Conservation (phyloP, 2,329 filamentous ascomycete species). For the Hypoxylon sp. region DNA sequence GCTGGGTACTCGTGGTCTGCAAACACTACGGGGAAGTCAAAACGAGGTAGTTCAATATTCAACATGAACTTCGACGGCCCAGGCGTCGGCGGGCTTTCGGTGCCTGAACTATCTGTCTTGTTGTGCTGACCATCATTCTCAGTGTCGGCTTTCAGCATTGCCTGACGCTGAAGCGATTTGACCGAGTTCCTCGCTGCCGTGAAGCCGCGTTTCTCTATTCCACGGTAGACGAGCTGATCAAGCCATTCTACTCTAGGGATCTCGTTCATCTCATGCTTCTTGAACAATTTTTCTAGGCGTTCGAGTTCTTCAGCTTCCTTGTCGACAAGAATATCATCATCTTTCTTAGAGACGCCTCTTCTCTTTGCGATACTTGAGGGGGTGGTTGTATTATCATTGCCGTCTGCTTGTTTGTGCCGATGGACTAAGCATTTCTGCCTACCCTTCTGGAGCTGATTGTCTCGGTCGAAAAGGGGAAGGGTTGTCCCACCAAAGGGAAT, state of each 20-base stretch:
- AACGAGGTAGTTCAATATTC: conserved; percentile 91
- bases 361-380: conserved; percentile 74
- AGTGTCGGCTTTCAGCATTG: conserved; percentile 50
- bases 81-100: conserved; percentile 61
- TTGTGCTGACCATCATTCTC: conserved; percentile 54
- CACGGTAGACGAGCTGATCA: conserved; percentile 92
- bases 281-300: conserved; percentile 88
- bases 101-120: conserved; percentile 48
- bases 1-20: conserved; percentile 92
- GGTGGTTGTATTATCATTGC: conserved; percentile 82
- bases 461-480: conserved; percentile 88
- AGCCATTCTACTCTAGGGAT: conserved; percentile 95
- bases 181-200: conserved; percentile 73
- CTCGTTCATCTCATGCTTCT: conserved; percentile 98
- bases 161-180: conserved; percentile 67
- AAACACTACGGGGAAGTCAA: conserved; percentile 96
- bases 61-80: conserved; percentile 77
- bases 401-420: conserved; percentile 85
- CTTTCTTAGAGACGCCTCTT: conserved; percentile 64
- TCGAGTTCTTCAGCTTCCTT: conserved; percentile 87
- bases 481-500: conserved; percentile 96
- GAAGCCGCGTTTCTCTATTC: conserved; percentile 81
- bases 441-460: conserved; percentile 91
- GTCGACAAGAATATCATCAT: conserved; percentile 66
- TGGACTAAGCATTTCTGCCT: conserved; percentile 91